A percentile compares a stretch with the other conserved stretches of the same genome.
These are phyloP conservation scores for Botrytis galanthina DNA, from an alignment of 2,329 filamentous ascomycete species.

Conservation along the genomic window DNA sequence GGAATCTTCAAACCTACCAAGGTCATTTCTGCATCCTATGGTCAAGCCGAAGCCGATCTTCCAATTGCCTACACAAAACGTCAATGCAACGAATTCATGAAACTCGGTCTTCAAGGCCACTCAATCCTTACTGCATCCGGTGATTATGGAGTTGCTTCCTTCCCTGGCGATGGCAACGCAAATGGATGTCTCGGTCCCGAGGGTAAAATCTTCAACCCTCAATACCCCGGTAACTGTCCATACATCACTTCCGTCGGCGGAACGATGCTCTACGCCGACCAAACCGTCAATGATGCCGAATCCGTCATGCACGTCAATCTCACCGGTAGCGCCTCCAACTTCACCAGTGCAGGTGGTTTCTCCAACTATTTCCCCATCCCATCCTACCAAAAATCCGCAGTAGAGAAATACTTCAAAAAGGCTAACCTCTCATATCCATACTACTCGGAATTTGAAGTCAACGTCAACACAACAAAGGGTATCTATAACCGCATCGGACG, in stretches of 20 bases:
- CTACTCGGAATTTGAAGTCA: constrained; percentile 32
- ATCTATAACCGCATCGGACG: constrained; percentile 50
- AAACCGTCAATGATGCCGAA: constrained; percentile 40
- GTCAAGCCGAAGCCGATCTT: constrained; percentile 64
- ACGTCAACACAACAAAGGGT: constrained; percentile 46
- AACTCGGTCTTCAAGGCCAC: constrained; percentile 66
- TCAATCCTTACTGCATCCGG: constrained; percentile 62
- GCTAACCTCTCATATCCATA: constrained; percentile 28
- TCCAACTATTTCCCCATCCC: constrained; percentile 51
- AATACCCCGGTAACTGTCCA: constrained; percentile 66
- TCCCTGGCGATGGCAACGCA: constrained; percentile 57
- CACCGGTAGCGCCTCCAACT: constrained; percentile 42
- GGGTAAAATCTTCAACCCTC: constrained; percentile 35
- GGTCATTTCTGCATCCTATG: constrained; percentile 61
- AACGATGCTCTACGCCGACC: constrained; percentile 48
- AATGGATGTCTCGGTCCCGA: constrained; percentile 45
- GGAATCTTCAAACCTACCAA: constrained; percentile 29
- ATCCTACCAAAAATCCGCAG: constrained; percentile 47
- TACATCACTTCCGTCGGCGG: constrained; percentile 67
- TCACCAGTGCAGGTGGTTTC: constrained; percentile 49
- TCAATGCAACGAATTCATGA: constrained; percentile 62
- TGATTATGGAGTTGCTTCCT: constrained; percentile 56
- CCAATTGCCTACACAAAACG: constrained; percentile 58
- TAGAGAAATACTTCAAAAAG: constrained; percentile 44
- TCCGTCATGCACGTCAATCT: constrained; percentile 30